Percentiles rank a stretch among this genome's conserved stretches.
These are phyloP conservation scores for Gossypium schwendimanii DNA, from an alignment of 441 rosid species.

Conservation along the genomic window DNA sequence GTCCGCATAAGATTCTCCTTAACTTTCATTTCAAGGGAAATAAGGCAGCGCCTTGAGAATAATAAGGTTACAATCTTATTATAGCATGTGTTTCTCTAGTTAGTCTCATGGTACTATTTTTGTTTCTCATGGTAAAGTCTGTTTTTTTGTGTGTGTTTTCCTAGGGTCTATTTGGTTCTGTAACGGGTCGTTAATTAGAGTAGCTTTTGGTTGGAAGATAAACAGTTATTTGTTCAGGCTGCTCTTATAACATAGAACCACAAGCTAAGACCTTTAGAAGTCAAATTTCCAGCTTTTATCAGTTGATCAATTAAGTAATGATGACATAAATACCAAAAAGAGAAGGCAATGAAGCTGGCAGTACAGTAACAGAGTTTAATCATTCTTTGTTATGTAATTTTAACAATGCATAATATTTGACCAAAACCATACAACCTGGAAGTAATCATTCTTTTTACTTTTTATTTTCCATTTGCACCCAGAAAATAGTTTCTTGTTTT, in stretches of 20 bases:
- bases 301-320: neutral
- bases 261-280: neutral
- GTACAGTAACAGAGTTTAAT: neutral
- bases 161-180: neutral
- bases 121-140: neutral
- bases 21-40: neutral
- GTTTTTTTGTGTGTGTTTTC: neutral
- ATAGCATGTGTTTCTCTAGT: neutral
- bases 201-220: neutral
- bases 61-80: neutral
- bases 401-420: neutral
- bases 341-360: neutral
- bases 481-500: neutral
- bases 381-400: neutral
- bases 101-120: neutral
- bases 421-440: neutral
- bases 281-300: neutral
- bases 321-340: neutral
- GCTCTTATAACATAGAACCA: neutral
- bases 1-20: neutral
- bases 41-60: neutral
- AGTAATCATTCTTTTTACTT: neutral
- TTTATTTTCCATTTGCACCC: neutral
- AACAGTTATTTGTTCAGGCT: neutral
- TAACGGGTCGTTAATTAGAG: neutral